Conservation (phyloP, 2,329 filamentous ascomycete genomes). For the Pyrenophora seminiperda region DNA sequence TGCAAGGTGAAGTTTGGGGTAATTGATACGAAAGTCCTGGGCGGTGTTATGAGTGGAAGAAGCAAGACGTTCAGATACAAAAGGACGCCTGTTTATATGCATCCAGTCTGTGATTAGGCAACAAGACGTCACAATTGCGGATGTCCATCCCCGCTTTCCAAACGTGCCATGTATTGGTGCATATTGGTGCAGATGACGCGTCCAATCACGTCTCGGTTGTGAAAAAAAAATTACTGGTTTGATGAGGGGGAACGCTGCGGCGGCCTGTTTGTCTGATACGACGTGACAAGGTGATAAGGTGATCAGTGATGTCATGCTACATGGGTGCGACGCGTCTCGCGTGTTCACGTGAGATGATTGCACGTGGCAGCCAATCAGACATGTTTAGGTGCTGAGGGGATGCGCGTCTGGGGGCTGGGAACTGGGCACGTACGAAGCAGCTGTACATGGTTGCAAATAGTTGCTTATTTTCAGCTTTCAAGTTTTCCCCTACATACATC, state of each 20-base stretch:
- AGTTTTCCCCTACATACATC: too few species aligned
- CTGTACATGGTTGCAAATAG: too few species aligned
- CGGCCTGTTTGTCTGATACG: constrained; percentile 21
- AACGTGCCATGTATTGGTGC: too few species aligned
- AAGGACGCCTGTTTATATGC: constrained; percentile 16
- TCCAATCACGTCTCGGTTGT: constrained; percentile 11
- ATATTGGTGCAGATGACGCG: constrained; percentile 19
- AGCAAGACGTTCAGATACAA: not conserved
- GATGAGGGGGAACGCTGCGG: not conserved
- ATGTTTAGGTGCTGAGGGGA: not conserved
- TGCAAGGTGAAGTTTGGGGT: constrained; percentile 4
- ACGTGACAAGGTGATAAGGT: constrained; percentile 1
- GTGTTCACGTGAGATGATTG: constrained; percentile 12
- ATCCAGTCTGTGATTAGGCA: constrained; percentile 14
- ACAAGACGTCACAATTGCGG: constrained; percentile 25
- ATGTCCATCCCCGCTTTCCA: too few species aligned
- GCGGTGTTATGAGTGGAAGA: not conserved
- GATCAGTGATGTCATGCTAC: constrained; percentile 27
- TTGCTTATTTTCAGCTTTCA: not conserved
- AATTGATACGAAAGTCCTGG: not conserved
- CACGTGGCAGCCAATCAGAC: constrained; percentile 21
- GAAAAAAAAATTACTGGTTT: constrained; percentile 1
- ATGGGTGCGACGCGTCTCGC: constrained; percentile 19
- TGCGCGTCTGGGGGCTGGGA: constrained; percentile 20
- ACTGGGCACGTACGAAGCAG: too few species aligned